phyloP scores from a whole-genome alignment of 2,329 filamentous ascomycete species.

The Xylariaceae sp. region DNA sequence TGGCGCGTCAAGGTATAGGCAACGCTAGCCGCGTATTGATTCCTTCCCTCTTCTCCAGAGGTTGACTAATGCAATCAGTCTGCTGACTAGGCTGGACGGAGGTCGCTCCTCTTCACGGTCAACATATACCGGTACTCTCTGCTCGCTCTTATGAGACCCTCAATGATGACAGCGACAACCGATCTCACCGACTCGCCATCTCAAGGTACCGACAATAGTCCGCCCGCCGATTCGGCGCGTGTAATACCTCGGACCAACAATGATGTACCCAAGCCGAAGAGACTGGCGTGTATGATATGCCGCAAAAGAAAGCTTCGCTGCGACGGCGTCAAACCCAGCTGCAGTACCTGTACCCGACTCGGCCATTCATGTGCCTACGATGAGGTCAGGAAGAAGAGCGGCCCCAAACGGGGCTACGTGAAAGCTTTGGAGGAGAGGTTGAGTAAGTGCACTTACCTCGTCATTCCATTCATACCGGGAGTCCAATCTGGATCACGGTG shows the following conservation, averaged over 20 bases:
- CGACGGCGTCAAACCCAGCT: conserved; percentile 77
- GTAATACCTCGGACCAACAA: conserved; percentile 45
- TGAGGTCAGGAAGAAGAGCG: conserved; percentile 88
- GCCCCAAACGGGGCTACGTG: conserved; percentile 89
- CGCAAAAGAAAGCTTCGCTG: conserved; percentile 88
- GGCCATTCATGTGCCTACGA: conserved; percentile 87
- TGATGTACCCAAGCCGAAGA: conserved; percentile 72
- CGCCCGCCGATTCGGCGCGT: conserved; percentile 33
- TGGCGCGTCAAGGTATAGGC: conserved; percentile 3
- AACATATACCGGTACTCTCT: not conserved
- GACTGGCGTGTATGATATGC: conserved; percentile 91
- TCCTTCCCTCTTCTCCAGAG: not conserved
- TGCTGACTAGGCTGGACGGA: not conserved
- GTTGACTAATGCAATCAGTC: not conserved
- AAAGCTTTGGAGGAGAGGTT: conserved; percentile 89
- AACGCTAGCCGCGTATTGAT: not conserved
- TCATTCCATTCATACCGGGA: not conserved
- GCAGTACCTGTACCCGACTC: conserved; percentile 81
- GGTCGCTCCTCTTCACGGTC: not conserved
- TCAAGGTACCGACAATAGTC: conserved; percentile 36
- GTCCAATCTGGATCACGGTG: not conserved
- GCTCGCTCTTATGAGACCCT: not conserved
- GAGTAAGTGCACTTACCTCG: conserved; percentile 53
- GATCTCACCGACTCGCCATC: conserved; percentile 32
- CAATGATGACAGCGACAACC: conserved; percentile 22